phyloP scores from a whole-genome alignment of 2,329 filamentous ascomycete genomes.

The Botrytis aclada region DNA sequence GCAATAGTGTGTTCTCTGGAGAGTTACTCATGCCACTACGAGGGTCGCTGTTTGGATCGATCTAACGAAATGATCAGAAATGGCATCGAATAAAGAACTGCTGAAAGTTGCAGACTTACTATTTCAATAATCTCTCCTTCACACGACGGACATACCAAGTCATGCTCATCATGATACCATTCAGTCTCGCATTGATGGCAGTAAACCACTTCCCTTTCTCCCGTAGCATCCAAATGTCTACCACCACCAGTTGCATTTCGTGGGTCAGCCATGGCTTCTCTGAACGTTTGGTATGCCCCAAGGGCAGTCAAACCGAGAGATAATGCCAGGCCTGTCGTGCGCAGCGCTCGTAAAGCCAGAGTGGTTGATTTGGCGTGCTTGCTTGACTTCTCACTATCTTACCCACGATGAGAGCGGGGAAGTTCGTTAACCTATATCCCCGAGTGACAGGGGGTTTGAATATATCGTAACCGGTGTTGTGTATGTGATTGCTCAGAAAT shows the following conservation, averaged over 20 bases:
- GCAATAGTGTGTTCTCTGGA: constrained; percentile 23
- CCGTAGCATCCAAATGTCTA: constrained; percentile 49
- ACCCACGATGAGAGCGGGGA: constrained; percentile 14
- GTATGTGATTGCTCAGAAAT: constrained; percentile 9
- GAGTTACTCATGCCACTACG: constrained; percentile 42
- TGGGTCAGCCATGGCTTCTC: constrained; percentile 42
- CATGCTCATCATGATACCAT: constrained; percentile 72
- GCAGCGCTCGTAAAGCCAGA: constrained; percentile 56
- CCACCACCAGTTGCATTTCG: constrained; percentile 24
- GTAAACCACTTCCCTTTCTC: constrained; percentile 69
- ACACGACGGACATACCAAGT: constrained; percentile 74
- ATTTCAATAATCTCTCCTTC: constrained; percentile 79
- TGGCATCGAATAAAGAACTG: not conserved
- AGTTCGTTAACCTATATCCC: not conserved
- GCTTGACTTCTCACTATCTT: not conserved
- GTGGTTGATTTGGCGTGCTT: constrained; percentile 37
- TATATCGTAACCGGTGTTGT: constrained; percentile 12
- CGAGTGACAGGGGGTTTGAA: not conserved
- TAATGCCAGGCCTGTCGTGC: constrained; percentile 52
- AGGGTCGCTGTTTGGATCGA: constrained; percentile 60
- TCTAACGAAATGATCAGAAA: constrained; percentile 42
- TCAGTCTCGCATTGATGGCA: constrained; percentile 80
- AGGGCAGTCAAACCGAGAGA: constrained; percentile 59
- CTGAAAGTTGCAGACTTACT: constrained; percentile 51
- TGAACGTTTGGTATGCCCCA: constrained; percentile 50